Evolutionary conservation across 176 grass and related monocot species (phyloP).

Genomic region (Oryza glaberrima): DNA sequence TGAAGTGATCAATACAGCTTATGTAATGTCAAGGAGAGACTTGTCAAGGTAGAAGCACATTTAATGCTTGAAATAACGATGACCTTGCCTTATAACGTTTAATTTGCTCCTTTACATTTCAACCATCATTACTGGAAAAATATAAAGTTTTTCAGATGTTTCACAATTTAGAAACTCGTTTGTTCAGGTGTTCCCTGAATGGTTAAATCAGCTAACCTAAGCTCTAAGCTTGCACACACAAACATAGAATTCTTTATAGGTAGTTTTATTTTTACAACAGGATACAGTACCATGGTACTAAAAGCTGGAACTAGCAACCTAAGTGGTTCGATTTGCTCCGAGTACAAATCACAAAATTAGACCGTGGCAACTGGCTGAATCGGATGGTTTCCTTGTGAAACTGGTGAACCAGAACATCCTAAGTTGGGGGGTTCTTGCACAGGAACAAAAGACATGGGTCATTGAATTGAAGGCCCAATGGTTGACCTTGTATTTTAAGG

Average conservation of each 20-base stretch:
- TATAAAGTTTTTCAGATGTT: background rate
- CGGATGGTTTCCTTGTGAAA: background rate
- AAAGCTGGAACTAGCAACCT: background rate
- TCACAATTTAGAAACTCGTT: background rate
- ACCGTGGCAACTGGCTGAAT: background rate
- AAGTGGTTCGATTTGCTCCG: background rate
- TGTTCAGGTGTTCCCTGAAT: conserved; percentile 14
- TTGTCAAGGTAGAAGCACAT: conserved; percentile 82
- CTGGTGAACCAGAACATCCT: background rate
- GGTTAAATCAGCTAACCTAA: background rate
- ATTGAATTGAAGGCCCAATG: background rate
- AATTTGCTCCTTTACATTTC: background rate
- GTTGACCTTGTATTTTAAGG: background rate
- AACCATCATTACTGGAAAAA: conserved; percentile 11
- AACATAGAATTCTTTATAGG: background rate
- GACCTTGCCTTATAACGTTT: background rate
- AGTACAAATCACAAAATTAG: background rate
- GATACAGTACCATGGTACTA: background rate
- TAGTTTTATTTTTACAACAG: background rate
- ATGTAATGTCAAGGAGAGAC: conserved; percentile 86
- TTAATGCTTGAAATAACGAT: conserved; percentile 23
- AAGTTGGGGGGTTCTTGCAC: background rate
- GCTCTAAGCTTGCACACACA: background rate
- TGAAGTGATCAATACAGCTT: conserved; percentile 83
- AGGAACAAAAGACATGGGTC: background rate